phyloP scores from a whole-genome alignment of 1,139 yeast genomes.

The Casaregolazyma lundiana region DNA sequence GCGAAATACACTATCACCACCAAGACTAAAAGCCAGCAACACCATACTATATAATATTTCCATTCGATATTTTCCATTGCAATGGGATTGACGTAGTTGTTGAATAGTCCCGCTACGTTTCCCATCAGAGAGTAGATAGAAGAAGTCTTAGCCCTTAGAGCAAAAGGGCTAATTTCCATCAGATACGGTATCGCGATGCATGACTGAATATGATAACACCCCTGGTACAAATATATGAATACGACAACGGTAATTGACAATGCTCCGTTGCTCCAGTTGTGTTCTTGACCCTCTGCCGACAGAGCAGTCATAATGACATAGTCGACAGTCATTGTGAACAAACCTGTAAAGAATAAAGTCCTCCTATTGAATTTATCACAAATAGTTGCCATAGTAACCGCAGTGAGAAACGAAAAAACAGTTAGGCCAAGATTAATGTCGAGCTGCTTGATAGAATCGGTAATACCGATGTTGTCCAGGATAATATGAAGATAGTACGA shows the following conservation, averaged over 20 bases:
- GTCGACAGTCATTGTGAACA: neutral
- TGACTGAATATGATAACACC: neutral
- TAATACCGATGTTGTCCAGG: slow-evolving; percentile 5
- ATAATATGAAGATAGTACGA: slow-evolving; percentile 11
- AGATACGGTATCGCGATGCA: slow-evolving; percentile 22
- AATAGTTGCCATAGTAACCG: slow-evolving; percentile 2
- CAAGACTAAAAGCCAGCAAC: slow-evolving; percentile 20
- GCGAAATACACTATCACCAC: slow-evolving; percentile 58
- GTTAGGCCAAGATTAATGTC: slow-evolving; percentile 3
- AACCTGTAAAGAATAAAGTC: slow-evolving; percentile 5
- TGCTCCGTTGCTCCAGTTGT: neutral
- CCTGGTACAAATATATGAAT: neutral
- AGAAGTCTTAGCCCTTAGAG: slow-evolving; percentile 31
- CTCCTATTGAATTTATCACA: slow-evolving; percentile 6
- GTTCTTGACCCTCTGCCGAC: slow-evolving; percentile 3
- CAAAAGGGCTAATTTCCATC: slow-evolving; percentile 37
- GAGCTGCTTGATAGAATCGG: slow-evolving; percentile 1
- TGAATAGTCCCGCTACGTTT: slow-evolving; percentile 37
- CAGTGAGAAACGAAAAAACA: slow-evolving; percentile 6
- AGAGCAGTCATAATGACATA: slow-evolving; percentile 8
- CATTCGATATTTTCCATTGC: slow-evolving; percentile 22
- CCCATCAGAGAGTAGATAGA: slow-evolving; percentile 6
- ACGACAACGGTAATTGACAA: slow-evolving; percentile 3
- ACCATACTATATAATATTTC: slow-evolving; percentile 29
- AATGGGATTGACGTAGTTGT: slow-evolving; percentile 41